Evolutionary conservation across 805 yeast species (phyloP).

Genomic region (Candida ficus): DNA sequence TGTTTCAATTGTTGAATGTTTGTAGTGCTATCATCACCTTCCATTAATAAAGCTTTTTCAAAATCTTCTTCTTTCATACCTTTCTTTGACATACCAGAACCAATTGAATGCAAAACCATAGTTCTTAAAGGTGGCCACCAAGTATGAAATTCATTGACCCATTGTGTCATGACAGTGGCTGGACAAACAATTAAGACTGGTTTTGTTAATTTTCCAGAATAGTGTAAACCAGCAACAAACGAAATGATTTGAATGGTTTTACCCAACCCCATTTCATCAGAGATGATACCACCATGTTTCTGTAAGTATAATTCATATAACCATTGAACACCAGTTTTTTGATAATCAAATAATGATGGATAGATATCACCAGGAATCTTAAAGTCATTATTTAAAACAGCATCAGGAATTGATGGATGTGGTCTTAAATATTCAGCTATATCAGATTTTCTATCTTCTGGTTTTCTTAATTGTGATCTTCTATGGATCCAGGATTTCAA

Average conservation of each 20-base stretch:
- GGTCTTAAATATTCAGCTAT: conserved; percentile 64
- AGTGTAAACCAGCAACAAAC: conserved; percentile 85
- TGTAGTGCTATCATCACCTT: conserved; percentile 35
- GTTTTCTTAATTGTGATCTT: conserved; percentile 36
- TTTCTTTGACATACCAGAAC: conserved; percentile 64
- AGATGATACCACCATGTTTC: conserved; percentile 89
- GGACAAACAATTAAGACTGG: conserved; percentile 92
- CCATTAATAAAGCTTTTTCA: conserved; percentile 41
- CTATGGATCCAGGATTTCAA: conserved; percentile 52
- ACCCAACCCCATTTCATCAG: conserved; percentile 98
- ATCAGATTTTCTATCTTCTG: conserved; percentile 13
- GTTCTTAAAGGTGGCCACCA: conserved; percentile 98
- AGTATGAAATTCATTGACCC: conserved; percentile 93
- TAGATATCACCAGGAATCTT: conserved; percentile 87
- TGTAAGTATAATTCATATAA: conserved; percentile 89
- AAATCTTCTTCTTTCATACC: conserved; percentile 41
- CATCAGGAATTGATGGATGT: conserved; percentile 75
- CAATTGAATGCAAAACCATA: conserved; percentile 85
- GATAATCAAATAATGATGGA: conserved; percentile 84
- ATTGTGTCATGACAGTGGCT: conserved; percentile 91
- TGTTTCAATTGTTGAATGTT: conserved; percentile 23
- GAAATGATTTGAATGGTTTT: conserved; percentile 92
- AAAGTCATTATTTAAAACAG: conserved; percentile 63
- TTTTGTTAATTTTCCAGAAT: conserved; percentile 64
- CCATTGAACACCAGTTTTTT: conserved; percentile 97